Conservation (phyloP, 352 stramenopile genomes). For the Phytophthora melonis region DNA sequence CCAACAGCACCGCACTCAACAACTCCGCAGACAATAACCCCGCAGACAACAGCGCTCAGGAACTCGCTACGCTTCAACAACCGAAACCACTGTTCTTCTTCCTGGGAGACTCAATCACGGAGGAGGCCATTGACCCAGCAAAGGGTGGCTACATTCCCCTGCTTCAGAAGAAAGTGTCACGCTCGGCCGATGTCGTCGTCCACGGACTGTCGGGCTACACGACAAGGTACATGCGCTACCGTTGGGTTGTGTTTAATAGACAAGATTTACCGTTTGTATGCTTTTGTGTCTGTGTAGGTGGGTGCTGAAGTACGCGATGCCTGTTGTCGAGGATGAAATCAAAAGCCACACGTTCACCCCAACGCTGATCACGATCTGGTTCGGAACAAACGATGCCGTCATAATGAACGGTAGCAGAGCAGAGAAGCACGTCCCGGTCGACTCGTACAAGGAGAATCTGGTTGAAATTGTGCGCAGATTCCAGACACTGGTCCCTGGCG, state of each 20-base stretch:
- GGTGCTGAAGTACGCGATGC: slow-evolving; percentile 35
- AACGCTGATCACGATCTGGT: slow-evolving; percentile 19
- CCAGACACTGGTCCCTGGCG: slow-evolving; percentile 11
- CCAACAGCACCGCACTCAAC: too few relatives aligned
- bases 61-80: too few relatives aligned
- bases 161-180: slow-evolving; percentile 40
- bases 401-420: slow-evolving; percentile 12
- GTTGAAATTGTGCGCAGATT: slow-evolving; percentile 19
- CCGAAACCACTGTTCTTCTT: slow-evolving; percentile 1
- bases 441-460: slow-evolving; percentile 24
- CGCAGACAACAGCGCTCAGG: too few relatives aligned
- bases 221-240: slow-evolving; percentile 1
- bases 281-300: slow-evolving; percentile 25
- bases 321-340: slow-evolving; percentile 15
- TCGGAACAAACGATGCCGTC: slow-evolving; percentile 17
- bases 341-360: slow-evolving; percentile 5
- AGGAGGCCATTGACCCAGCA: slow-evolving; percentile 29
- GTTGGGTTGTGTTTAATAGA: background rate
- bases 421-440: slow-evolving; percentile 22
- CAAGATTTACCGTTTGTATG: background rate
- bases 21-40: too few relatives aligned
- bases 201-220: slow-evolving; percentile 47
- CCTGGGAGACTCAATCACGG: slow-evolving; percentile 40
- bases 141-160: slow-evolving; percentile 35
- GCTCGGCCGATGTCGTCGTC: slow-evolving; percentile 41